Evolutionary conservation across 2,329 filamentous ascomycete species (phyloP), one percentile per base, ranked within the genome.

Genomic region (Paracorniculantispora psalliotae): DNA sequence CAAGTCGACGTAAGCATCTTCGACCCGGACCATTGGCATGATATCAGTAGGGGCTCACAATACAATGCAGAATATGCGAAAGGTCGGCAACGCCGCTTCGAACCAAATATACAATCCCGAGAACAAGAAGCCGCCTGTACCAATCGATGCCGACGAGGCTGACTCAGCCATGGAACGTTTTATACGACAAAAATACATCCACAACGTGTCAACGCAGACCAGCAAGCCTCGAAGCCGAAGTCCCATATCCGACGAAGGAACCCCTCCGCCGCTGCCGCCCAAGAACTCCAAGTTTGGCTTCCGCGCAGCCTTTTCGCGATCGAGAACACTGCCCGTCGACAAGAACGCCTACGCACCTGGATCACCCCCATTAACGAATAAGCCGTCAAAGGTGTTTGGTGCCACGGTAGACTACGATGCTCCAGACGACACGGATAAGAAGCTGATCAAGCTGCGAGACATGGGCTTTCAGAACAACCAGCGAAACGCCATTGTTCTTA

Each of bases 111-210:
- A 91, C 77, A 99, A 99, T 69, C 89, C 94, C 28, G 84, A 89
- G 66, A 92, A 90, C 73, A 84, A 89, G 66, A 89, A 87, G 67
- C 87, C 94, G 1, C 85, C 93, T 4, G 87, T 97, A 17, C 92
- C 94, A 0, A 82, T 96, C 66, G 94, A 97, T 69, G 85, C 85
- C 41, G 94, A 99, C 74, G 92, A 97, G 76, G 90, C 89, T 51
- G 93, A 99, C 71, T 89, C 90, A 12, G 91, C 90, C 28, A 94
- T 99, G 89, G 94, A 99, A 75, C 85, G 91, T 61, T 97, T 93
- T 73, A 96, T 99, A 65, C 83, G 93, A 61, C 88, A 93, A 69
- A 99, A 99, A 74, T 99, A 99, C 74, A 86, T 92, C 70, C 86
- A 87, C 66, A 76, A 77, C 61, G 67, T 72, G 50, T 63, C 69